Percentiles rank a stretch among this genome's conserved stretches.
Evolutionary conservation across 345 rosid species (phyloP).

Genomic region (Syzygium grande): DNA sequence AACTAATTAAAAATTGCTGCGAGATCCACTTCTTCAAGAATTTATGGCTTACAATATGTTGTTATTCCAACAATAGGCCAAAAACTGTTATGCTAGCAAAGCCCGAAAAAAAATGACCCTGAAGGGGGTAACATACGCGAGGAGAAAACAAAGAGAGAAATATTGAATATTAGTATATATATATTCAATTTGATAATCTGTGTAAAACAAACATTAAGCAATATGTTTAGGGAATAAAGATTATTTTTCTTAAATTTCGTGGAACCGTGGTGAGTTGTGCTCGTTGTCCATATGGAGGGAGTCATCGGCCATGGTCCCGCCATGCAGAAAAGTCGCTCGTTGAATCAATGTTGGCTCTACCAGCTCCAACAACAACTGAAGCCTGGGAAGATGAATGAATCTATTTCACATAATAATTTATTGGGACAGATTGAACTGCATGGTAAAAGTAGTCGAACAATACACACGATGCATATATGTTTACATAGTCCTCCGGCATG

Average conservation of each 20-base stretch:
- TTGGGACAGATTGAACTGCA: not conserved
- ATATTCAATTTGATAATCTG: too few relatives aligned
- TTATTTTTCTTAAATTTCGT: not conserved
- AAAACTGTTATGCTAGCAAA: too few relatives aligned
- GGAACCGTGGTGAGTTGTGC: not conserved
- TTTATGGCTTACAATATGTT: too few relatives aligned
- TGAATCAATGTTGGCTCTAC: not conserved
- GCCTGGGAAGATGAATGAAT: not conserved
- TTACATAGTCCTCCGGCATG: not conserved
- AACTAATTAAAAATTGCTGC: too few relatives aligned
- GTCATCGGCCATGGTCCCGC: not conserved
- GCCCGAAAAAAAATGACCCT: not conserved
- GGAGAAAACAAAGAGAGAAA: not conserved
- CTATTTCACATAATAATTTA: not conserved
- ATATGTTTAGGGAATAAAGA: not conserved
- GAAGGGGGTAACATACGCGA: not conserved
- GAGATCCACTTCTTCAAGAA: too few relatives aligned
- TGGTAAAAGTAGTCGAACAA: not conserved
- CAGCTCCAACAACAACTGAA: not conserved
- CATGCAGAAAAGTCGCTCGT: not conserved
- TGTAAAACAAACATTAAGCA: not conserved
- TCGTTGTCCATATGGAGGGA: not conserved
- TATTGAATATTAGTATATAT: not conserved
- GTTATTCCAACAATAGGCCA: too few relatives aligned
- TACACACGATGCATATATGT: not conserved